These are phyloP conservation scores for Ceratocystis albifundus DNA, from an alignment of 2,329 filamentous ascomycete species.

Conservation along the genomic window DNA sequence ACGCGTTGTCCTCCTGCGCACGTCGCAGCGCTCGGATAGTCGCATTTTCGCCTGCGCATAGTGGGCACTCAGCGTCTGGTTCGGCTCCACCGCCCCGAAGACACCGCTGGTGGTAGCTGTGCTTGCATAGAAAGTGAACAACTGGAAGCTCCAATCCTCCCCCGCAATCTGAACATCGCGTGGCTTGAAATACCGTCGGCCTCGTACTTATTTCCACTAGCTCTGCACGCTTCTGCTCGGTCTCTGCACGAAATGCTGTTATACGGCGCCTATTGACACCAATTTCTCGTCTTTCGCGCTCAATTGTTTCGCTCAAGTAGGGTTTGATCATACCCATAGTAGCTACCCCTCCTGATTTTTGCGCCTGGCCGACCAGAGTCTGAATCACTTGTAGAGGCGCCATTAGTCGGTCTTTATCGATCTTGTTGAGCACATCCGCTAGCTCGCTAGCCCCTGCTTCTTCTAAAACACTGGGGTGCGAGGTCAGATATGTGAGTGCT, in stretches of 20 bases:
- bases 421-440: constrained; percentile 65
- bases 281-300: constrained; percentile 79
- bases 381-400: constrained; percentile 94
- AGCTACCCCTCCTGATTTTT: constrained; percentile 51
- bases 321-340: constrained; percentile 97
- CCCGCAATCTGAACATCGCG: constrained; percentile 73
- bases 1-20: constrained; percentile 75
- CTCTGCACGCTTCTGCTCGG: constrained; percentile 65
- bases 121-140: constrained; percentile 94
- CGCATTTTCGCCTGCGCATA: constrained; percentile 72
- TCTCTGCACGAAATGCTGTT: constrained; percentile 72
- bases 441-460: constrained; percentile 79
- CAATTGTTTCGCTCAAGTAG: constrained; percentile 80
- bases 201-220: constrained; percentile 65
- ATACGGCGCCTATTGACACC: constrained; percentile 67
- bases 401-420: constrained; percentile 85
- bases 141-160: constrained; percentile 71
- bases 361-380: constrained; percentile 55
- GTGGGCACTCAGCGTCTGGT: constrained; percentile 66
- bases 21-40: constrained; percentile 78
- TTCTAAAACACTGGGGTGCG: constrained; percentile 64
- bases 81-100: constrained; percentile 42
- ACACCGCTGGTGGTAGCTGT: constrained; percentile 90
- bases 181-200: constrained; percentile 80
- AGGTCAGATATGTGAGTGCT: constrained; percentile 86